phyloP scores from a whole-genome alignment of 2,329 filamentous ascomycete genomes.

The Fusarium succisae region DNA sequence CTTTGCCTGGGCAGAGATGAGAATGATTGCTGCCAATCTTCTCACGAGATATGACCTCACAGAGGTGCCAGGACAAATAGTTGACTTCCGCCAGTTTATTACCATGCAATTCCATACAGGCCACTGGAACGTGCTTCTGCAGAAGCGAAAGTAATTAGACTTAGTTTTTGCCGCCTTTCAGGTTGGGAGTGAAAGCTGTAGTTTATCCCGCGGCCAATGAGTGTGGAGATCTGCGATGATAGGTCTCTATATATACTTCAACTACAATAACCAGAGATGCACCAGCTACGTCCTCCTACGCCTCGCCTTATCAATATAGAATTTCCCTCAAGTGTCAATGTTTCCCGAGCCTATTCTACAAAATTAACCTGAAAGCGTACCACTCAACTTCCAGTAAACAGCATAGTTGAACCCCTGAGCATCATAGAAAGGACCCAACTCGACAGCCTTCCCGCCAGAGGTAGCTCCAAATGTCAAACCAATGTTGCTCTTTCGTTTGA shows the following conservation, averaged over 20 bases:
- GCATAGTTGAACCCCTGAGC: slow-evolving; percentile 55
- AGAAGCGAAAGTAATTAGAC: not conserved
- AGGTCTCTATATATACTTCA: not conserved
- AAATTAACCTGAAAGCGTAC: not conserved
- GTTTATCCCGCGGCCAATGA: not conserved
- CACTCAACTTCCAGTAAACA: slow-evolving; percentile 50
- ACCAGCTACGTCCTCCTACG: accelerated
- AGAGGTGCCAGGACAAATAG: not conserved
- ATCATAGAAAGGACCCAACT: slow-evolving; percentile 52
- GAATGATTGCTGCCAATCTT: not conserved
- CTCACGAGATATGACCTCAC: not conserved
- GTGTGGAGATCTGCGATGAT: not conserved
- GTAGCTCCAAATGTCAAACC: slow-evolving; percentile 48
- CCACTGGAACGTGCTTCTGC: not conserved
- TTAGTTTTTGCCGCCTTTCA: not conserved
- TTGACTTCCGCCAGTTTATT: not conserved
- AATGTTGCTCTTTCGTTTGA: slow-evolving; percentile 35
- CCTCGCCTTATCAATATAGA: not conserved
- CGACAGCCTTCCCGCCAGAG: slow-evolving; percentile 44
- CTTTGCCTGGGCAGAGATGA: not conserved
- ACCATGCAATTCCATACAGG: not conserved
- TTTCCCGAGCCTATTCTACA: accelerated
- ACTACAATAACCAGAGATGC: not conserved
- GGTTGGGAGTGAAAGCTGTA: accelerated
- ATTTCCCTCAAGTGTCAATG: accelerated